Evolutionary conservation across 2,329 filamentous ascomycete species (phyloP).

Genomic region (Grosmannia serpens): DNA sequence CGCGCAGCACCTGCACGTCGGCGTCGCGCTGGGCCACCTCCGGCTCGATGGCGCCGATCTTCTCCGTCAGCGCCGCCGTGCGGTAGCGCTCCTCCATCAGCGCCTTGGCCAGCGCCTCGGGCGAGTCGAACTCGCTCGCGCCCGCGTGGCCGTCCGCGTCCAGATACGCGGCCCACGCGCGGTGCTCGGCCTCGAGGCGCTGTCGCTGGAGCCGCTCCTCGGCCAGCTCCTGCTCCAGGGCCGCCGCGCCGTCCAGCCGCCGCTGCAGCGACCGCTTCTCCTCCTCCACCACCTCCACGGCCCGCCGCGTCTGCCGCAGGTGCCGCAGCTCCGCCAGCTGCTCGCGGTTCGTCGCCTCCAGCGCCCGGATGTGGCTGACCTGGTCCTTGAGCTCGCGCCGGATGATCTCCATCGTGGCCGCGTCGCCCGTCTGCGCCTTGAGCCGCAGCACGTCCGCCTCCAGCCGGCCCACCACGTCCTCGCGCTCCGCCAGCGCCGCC

Average conservation of each 20-base stretch:
- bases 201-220: constrained; percentile 76
- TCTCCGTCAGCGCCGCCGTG: constrained; percentile 67
- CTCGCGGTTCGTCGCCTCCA: constrained; percentile 73
- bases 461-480: constrained; percentile 58
- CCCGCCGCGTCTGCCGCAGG: constrained; percentile 68
- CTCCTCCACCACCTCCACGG: constrained; percentile 89
- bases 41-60: constrained; percentile 65
- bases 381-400: constrained; percentile 84
- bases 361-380: constrained; percentile 74
- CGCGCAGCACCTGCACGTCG: constrained; percentile 59
- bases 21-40: constrained; percentile 69
- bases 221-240: constrained; percentile 62
- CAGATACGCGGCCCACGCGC: constrained; percentile 78
- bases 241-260: constrained; percentile 62
- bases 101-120: constrained; percentile 75
- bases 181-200: constrained; percentile 75
- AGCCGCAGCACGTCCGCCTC: constrained; percentile 75
- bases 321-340: constrained; percentile 71
- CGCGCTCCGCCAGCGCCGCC: constrained; percentile 54
- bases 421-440: constrained; percentile 78
- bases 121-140: constrained; percentile 68
- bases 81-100: constrained; percentile 74
- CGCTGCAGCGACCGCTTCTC: constrained; percentile 78
- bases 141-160: constrained; percentile 59
- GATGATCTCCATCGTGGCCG: constrained; percentile 74